Conservation (phyloP, 169 alveolate genomes). For the Cryptosporidium baileyi region DNA sequence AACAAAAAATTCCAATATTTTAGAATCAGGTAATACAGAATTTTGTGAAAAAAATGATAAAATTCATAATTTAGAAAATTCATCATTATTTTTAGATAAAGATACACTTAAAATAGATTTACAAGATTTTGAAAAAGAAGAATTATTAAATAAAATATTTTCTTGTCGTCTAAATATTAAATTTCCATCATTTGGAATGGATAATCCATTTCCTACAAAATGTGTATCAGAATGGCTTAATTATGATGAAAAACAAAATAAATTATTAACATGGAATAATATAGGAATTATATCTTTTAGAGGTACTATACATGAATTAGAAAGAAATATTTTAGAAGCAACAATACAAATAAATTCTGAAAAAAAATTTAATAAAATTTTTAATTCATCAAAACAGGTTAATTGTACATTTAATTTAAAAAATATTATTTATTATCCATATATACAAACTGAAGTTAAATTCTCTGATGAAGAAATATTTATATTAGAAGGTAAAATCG, state of each 20-base stretch:
- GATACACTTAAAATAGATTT: slow-evolving; percentile 15
- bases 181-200: slow-evolving; percentile 52
- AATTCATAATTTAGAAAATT: background rate
- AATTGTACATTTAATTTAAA: slow-evolving; percentile 28
- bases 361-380: background rate
- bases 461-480: slow-evolving; percentile 50
- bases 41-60: background rate
- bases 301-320: slow-evolving; percentile 69
- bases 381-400: background rate
- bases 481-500: slow-evolving; percentile 62
- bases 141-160: background rate
- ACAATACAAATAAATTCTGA: background rate
- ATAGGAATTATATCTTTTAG: slow-evolving; percentile 59
- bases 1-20: background rate
- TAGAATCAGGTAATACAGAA: background rate
- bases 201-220: slow-evolving; percentile 56
- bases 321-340: slow-evolving; percentile 21
- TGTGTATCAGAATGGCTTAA: slow-evolving; percentile 45
- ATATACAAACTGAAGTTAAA: slow-evolving; percentile 28
- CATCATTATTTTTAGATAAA: background rate
- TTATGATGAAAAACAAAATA: background rate
- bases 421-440: slow-evolving; percentile 59
- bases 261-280: slow-evolving; percentile 43
- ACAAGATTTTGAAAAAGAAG: background rate
- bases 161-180: slow-evolving; percentile 27